Percentiles rank a stretch among this genome's conserved stretches.
phyloP scores from a whole-genome alignment of 164 flowering plant species.

The Akebia trifoliata region DNA sequence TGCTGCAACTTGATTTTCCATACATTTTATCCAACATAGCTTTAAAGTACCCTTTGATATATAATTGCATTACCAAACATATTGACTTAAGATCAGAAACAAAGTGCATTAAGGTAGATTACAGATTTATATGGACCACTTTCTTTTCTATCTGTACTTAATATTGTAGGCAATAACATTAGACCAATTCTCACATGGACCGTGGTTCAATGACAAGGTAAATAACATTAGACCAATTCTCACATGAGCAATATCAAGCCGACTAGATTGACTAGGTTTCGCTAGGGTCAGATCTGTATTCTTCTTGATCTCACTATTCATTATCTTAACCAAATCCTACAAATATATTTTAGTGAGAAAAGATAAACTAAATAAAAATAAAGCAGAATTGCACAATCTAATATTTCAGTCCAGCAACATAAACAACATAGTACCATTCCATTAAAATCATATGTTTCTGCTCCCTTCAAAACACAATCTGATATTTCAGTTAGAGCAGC shows the following conservation, averaged over 20 bases:
- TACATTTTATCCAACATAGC: conserved; percentile 88
- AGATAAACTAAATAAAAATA: background rate
- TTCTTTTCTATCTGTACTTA: background rate
- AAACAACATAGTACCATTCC: conserved; percentile 60
- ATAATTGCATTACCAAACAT: conserved; percentile 49
- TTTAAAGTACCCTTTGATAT: conserved; percentile 92
- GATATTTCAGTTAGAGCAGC: conserved; percentile 90
- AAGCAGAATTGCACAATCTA: background rate
- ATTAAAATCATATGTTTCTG: conserved; percentile 81
- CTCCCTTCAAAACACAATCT: conserved; percentile 85
- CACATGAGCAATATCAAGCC: no score
- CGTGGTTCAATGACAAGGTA: no score
- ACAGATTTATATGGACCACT: background rate
- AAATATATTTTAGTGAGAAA: conserved; percentile 7
- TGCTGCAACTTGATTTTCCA: no score
- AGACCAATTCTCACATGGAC: no score
- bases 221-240: no score
- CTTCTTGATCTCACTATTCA: conserved; percentile 39
- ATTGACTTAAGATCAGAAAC: background rate
- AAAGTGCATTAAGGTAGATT: no score
- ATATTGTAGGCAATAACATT: background rate
- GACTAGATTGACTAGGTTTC: conserved; percentile 42
- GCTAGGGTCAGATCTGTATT: conserved; percentile 28
- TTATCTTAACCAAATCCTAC: conserved; percentile 90
- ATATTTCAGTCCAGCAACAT: background rate